Evolutionary conservation across 2,329 filamentous ascomycete genomes (phyloP), one percentile per base, ranked within the genome.

Genomic region (Stachybotrys chartarum): DNA sequence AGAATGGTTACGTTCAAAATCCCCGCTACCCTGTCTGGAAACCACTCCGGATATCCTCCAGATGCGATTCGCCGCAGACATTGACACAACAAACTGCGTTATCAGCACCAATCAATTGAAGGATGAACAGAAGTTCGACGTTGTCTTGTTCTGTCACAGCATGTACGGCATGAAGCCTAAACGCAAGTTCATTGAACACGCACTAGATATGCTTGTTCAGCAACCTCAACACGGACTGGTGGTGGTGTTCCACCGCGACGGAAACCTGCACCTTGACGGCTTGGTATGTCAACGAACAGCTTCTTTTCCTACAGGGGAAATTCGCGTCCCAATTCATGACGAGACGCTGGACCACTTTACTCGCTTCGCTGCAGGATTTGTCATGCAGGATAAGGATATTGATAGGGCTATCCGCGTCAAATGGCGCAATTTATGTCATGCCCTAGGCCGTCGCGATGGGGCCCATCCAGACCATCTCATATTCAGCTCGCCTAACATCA

Each of bases 121-220:
- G 54, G 35, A 52, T 1, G 60, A 68, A 35, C 64, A 73, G 24
- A 75, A 70, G 56, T 86, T 76, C 61, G 76, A 86, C 58, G 12
- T 85, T 46, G 64, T 86, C 17, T 62, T 87, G 5, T 83, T 86
- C 66, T 86, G 82, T 59, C 82, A 86, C 64, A 84, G 83, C 68
- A 77, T 86, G 76, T 85, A 86, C 59, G 81, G 80, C 57, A 79
- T 86, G 77, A 72, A 71, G 0, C 72, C 73, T 3, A 79, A 81
- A 59, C 61, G 58, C n/a, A 63, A 14, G 1, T 75, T 72, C 56
- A 75, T 86, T 58, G 63, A 76, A 63, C 60, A 57, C 17, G 75
- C 78, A 2, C 63, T 86, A 7, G 60, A 65, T 17, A 71, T 82
- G 73, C 78, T 86, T 35, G 65, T 59, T 57, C 59, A 72, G 54